Evolutionary conservation across 2,329 filamentous ascomycete genomes (phyloP).

Genomic region (Colletotrichum chrysophilum): DNA sequence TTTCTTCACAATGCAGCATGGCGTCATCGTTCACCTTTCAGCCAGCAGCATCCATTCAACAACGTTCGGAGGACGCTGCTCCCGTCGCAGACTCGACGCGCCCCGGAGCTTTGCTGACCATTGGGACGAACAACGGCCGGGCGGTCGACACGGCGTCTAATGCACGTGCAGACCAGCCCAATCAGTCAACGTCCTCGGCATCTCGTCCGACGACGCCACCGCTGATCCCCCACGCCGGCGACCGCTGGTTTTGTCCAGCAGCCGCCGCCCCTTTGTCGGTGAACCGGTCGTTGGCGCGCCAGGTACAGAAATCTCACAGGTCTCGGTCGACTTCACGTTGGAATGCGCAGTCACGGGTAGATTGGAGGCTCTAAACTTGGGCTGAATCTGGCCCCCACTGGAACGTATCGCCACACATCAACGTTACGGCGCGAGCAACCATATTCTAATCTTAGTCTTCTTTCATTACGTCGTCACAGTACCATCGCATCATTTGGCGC

Average conservation of each 20-base stretch:
- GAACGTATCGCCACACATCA: background rate
- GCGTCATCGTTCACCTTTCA: constrained; percentile 7
- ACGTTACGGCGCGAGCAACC: background rate
- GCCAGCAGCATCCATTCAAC: background rate
- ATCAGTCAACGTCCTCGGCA: background rate
- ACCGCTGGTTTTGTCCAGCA: background rate
- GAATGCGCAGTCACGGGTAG: background rate
- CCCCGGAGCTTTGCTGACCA: background rate
- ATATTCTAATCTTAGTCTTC: background rate
- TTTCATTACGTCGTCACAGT: background rate
- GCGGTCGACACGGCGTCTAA: background rate
- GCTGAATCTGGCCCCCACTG: background rate
- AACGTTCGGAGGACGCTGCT: background rate
- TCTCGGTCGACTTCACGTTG: background rate
- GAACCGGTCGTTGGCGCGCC: background rate
- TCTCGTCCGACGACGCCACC: background rate
- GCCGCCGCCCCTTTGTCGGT: background rate
- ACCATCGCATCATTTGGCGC: background rate
- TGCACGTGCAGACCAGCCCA: background rate
- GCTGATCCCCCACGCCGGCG: background rate
- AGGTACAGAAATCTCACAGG: background rate
- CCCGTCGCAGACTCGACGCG: background rate
- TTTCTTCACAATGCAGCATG: constrained; percentile 1
- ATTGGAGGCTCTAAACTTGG: background rate
- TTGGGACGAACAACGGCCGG: background rate